Base-by-base conservation (phyloP, 2,329 filamentous ascomycete genomes). In the Ceratocystis eucalypticola region DNA sequence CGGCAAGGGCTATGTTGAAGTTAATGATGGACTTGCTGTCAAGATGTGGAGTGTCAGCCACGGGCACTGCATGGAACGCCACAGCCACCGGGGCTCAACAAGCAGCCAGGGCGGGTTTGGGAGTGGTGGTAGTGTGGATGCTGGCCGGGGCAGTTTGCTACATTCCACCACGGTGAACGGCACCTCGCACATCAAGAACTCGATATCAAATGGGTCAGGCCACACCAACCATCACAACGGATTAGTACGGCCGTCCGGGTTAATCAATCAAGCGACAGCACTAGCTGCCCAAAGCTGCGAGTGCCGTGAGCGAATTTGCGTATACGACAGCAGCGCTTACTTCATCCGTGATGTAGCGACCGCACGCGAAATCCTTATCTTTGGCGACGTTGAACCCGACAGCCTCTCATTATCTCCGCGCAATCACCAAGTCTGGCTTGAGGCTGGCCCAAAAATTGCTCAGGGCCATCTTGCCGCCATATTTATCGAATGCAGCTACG, bases 401-500 rank as follows among this genome's bases (percentile, higher is more conserved):
- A 87, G 85, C 7, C 76, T 97, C 30, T 95, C 91, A 0, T 76
- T 93, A 1, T 87, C 84, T 1, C 91, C 93, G 0, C 85, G 92
- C 28, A 97, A 94, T 70, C 77, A 82, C n/a, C 79, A 80, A 15
- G 85, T 99, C 15, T 99, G 94, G 94, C 82, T 84, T 70, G 89
- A 94, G 72, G 93, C 93, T 0, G 93, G 92, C 0, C 88, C 88
- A 7, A 96, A 95, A 73, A 85, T 99, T 30, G 88, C 80, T 0
- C 77, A 80, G 0, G 89, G 90, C 1, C 80, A 82, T 3, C 80
- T 99, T 0, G 82, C 81, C 0, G 93, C 88, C 10, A 88, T 99
- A 12, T 93, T 97, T 73, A 95, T 99, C 71, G 94, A 99, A 78
- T 97, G 93, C 75, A 96, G 90, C 69, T 99, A 93, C 74, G 88